Evolutionary conservation across 495 filamentous ascomycete species (phyloP).

Genomic region (Cercophora scortea): DNA sequence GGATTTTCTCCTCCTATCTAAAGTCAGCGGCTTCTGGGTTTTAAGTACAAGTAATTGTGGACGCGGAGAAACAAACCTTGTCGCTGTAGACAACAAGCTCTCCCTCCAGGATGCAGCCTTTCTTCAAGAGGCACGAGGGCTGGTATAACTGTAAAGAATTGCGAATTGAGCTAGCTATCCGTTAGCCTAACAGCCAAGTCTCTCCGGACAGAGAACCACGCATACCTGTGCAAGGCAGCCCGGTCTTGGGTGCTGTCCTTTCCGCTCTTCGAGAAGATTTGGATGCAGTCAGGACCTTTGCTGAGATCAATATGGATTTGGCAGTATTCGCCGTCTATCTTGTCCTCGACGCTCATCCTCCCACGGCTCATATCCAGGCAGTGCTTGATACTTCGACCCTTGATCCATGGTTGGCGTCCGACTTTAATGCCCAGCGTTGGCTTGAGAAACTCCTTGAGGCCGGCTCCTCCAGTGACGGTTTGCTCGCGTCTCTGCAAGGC

Average conservation of each 20-base stretch:
- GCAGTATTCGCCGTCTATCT: constrained; percentile 85
- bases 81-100: constrained; percentile 75
- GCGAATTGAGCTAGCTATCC: constrained; percentile 31
- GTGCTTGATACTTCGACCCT: constrained; percentile 70
- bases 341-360: constrained; percentile 67
- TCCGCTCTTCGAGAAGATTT: constrained; percentile 86
- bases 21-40: neutral
- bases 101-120: constrained; percentile 69
- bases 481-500: constrained; percentile 8
- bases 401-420: constrained; percentile 61
- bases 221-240: constrained; percentile 48
- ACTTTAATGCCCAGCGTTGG: constrained; percentile 67
- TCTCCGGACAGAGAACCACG: neutral
- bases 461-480: constrained; percentile 14
- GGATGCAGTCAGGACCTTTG: constrained; percentile 46
- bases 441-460: constrained; percentile 34
- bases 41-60: no score
- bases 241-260: constrained; percentile 78
- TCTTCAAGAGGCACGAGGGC: constrained; percentile 47
- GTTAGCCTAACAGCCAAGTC: constrained; percentile 4
- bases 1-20: constrained; percentile 38
- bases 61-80: constrained; percentile 23
- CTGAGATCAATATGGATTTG: constrained; percentile 74
- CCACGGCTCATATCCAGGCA: constrained; percentile 54
- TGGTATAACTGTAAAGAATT: constrained; percentile 51